Evolutionary conservation across 2,329 filamentous ascomycete species (phyloP).

Genomic region (Colletotrichum phormii): DNA sequence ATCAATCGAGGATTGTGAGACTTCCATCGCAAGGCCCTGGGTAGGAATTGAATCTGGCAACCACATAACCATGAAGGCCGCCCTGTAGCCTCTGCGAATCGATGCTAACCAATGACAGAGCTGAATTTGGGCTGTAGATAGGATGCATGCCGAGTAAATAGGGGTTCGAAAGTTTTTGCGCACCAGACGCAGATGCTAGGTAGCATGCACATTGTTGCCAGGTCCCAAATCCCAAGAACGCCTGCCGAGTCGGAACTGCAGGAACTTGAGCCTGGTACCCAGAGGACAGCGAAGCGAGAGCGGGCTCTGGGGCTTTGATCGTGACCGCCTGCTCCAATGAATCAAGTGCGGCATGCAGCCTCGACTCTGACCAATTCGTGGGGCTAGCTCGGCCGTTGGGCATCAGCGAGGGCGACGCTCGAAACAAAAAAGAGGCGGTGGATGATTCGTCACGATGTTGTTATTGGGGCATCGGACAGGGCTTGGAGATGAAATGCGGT

Average conservation of each 20-base stretch:
- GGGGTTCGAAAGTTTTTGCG: conserved; percentile 10
- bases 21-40: conserved; percentile 5
- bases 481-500: conserved; percentile 10
- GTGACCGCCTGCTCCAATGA: conserved; percentile 16
- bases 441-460: conserved; percentile 12
- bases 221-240: conserved; percentile 10
- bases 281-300: conserved; percentile 26
- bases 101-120: not conserved
- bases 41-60: not conserved
- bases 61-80: not conserved
- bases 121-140: not conserved
- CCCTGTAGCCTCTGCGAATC: not conserved
- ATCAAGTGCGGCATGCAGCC: conserved; percentile 10
- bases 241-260: conserved; percentile 24
- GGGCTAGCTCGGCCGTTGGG: conserved; percentile 21
- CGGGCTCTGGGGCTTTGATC: conserved; percentile 8
- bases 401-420: conserved; percentile 20
- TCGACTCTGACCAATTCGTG: conserved; percentile 9
- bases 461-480: conserved; percentile 6
- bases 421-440: conserved; percentile 25
- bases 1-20: not conserved
- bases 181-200: not conserved
- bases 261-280: not conserved
- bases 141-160: not conserved
- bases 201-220: not conserved